A percentile compares a stretch with the other conserved stretches of the same genome.
phyloP scores from a whole-genome alignment of 768 basidiomycete genomes.

The Thelephora ganbajun region DNA sequence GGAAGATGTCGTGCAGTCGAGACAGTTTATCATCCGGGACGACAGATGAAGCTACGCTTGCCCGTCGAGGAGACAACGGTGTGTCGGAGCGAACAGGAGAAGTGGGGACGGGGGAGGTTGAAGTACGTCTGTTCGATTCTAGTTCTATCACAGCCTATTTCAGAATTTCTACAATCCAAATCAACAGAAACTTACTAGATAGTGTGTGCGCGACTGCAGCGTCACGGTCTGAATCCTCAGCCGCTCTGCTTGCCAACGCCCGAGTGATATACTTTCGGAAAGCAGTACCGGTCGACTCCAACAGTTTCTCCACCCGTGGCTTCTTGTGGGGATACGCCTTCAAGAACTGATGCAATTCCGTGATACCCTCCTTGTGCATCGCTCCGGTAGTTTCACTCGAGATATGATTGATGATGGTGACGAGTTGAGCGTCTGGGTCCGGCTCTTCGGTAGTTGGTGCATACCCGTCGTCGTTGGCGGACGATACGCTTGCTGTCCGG shows the following conservation, averaged over 20 bases:
- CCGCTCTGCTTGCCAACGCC: constrained; percentile 76
- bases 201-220: constrained; percentile 75
- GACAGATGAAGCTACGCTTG: constrained; percentile 15
- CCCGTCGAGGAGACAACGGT: constrained; percentile 17
- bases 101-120: constrained; percentile 15
- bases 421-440: constrained; percentile 75
- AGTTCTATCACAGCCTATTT: constrained; percentile 29
- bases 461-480: constrained; percentile 37
- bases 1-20: constrained; percentile 68
- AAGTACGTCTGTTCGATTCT: constrained; percentile 38
- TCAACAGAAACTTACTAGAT: constrained; percentile 40
- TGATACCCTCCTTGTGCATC: constrained; percentile 87
- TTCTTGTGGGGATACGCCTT: constrained; percentile 82
- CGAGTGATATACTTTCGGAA: constrained; percentile 88
- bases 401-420: constrained; percentile 74
- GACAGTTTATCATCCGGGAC: constrained; percentile 51
- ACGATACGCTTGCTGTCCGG: constrained; percentile 57
- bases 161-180: background rate
- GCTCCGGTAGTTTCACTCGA: constrained; percentile 83
- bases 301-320: constrained; percentile 71
- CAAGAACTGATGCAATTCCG: constrained; percentile 85
- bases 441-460: constrained; percentile 56
- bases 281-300: constrained; percentile 78
- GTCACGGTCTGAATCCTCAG: constrained; percentile 70
- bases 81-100: background rate